Conservation (phyloP, 169 alveolate species). For the Theileria equi region DNA sequence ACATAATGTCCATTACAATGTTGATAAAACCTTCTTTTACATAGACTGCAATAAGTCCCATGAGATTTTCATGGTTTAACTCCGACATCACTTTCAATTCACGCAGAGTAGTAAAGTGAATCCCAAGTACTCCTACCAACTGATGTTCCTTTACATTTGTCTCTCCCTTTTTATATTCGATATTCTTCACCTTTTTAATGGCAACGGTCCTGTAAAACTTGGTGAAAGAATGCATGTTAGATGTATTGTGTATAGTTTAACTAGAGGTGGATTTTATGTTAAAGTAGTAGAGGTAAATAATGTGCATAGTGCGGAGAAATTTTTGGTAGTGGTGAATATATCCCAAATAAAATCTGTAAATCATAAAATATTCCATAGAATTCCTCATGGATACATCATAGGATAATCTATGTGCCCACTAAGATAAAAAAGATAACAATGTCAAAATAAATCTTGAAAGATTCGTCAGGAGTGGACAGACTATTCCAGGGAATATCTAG, state of each 20-base stretch:
- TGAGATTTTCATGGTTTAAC: slow-evolving; percentile 84
- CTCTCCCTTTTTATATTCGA: slow-evolving; percentile 71
- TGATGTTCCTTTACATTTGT: slow-evolving; percentile 72
- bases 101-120: slow-evolving; percentile 87
- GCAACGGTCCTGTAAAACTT: slow-evolving; percentile 79
- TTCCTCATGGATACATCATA: not conserved
- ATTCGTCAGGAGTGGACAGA: too few relatives aligned
- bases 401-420: too few relatives aligned
- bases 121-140: slow-evolving; percentile 81
- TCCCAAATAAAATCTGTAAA: not conserved
- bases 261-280: not conserved
- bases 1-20: slow-evolving; percentile 90
- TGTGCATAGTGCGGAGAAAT: too few relatives aligned
- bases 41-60: slow-evolving; percentile 84
- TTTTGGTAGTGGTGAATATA: too few relatives aligned
- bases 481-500: too few relatives aligned
- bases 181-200: slow-evolving; percentile 86
- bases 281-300: too few relatives aligned
- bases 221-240: not conserved
- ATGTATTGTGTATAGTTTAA: not conserved
- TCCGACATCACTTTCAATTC: slow-evolving; percentile 89
- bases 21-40: slow-evolving; percentile 80
- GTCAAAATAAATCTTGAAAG: too few relatives aligned
- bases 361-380: not conserved
- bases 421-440: too few relatives aligned